Evolutionary conservation across 805 yeast genomes (phyloP), one percentile per base, ranked within the genome.

Genomic region (Yarrowia divulgata): DNA sequence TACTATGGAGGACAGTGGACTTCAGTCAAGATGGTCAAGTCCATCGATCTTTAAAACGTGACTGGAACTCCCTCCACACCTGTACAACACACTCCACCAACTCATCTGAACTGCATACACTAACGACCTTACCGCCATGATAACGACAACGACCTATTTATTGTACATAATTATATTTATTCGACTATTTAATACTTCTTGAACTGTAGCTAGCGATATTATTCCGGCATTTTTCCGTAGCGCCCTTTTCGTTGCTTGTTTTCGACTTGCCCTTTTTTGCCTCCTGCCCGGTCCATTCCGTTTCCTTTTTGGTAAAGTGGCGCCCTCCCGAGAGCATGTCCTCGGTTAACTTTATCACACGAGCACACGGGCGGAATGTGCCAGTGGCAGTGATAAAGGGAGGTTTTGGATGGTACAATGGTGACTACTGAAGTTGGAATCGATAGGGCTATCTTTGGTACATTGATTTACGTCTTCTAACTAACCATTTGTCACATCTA

Each of bases 1-100:
- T 63, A 63, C 68, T 63, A 63, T 10, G 68, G 57, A 49, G 68
- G 68, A 12, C 55, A 49, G 46, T 63, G 68, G 68, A 63, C 68
- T 1, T 63, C 57, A 13, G 46, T 63, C 14, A 63, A 63, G 57
- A 63, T 63, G 68, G 57, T 48, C 57, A 63, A 63, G 48, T 35
- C 57, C n/a, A 63, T 63, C n/a, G 68, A 63, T 4, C 68, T 63
- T 6, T 63, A 54, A 23, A n/a, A 5, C 14, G 16, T 16, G 63
- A 37, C 32, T 3, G 12, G 7, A 19, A n/a, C n/a, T n/a, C 16
- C 6, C 12, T 7, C 54, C 35, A 18, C 35, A 23, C 29, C 29
- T 23, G 29, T 13, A 29, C 39, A 16, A 32, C 35, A 4, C 29
- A 2, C 29, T 23, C 29, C 29, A 23, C 37, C 45, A 18, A 54